These are phyloP conservation scores for Fusarium sp. DNA, from an alignment of 2,329 filamentous ascomycete species.

Conservation along the genomic window DNA sequence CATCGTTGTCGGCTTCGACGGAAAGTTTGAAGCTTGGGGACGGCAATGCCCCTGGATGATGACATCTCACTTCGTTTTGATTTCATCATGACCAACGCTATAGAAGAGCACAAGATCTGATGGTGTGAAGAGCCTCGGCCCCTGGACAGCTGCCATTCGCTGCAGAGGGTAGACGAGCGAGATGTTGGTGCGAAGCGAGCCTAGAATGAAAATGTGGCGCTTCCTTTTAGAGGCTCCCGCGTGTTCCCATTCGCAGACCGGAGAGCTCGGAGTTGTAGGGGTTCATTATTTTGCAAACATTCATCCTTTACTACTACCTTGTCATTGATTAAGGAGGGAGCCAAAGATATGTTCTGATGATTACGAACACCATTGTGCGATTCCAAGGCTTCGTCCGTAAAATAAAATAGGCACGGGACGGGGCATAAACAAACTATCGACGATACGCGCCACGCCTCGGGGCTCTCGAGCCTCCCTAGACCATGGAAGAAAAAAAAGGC, in stretches of 20 bases:
- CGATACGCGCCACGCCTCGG: slow-evolving; percentile 10
- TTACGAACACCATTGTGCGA: not conserved
- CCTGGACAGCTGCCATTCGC: slow-evolving; percentile 10
- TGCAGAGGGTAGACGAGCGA: slow-evolving; percentile 6
- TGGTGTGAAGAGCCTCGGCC: slow-evolving; percentile 28
- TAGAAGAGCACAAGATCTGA: slow-evolving; percentile 21
- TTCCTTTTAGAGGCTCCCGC: slow-evolving; percentile 29
- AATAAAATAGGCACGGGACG: not conserved
- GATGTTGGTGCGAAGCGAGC: slow-evolving; percentile 22
- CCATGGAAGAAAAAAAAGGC: slow-evolving; percentile 1
- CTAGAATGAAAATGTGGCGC: slow-evolving; percentile 26
- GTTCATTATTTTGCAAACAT: slow-evolving; percentile 2
- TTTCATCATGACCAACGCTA: slow-evolving; percentile 23
- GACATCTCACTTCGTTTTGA: slow-evolving; percentile 29
- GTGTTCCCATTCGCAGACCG: slow-evolving; percentile 46
- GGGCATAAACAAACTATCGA: slow-evolving; percentile 21
- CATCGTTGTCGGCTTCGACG: slow-evolving; percentile 32
- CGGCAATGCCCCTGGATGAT: slow-evolving; percentile 38
- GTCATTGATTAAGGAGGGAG: slow-evolving; percentile 24
- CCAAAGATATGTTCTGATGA: slow-evolving; percentile 16
- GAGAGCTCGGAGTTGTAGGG: slow-evolving; percentile 42
- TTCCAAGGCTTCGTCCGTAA: not conserved
- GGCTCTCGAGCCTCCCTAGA: not conserved
- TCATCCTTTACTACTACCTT: slow-evolving; percentile 19
- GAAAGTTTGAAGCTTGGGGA: slow-evolving; percentile 29